Base-by-base conservation (phyloP, 164 flowering plant genomes). In the Aristolochia californica region DNA sequence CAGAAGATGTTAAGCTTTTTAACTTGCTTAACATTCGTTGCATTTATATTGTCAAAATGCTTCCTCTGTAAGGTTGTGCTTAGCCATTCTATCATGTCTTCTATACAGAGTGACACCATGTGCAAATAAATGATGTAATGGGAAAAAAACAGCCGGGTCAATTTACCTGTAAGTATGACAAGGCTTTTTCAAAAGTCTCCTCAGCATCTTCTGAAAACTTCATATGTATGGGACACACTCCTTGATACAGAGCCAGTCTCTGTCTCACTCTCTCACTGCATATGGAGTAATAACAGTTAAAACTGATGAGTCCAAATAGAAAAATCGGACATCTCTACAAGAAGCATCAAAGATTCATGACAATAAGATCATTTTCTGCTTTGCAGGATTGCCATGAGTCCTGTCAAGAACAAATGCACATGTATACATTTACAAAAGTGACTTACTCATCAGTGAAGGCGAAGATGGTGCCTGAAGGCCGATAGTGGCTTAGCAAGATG, bases 401-500 rank as follows among this genome's bases (percentile, higher is more conserved):
- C n/a, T 45, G 2, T 45, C 20, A 18, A 45, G n/a, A n/a, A n/a
- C 16, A 45, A 18, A 12, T 5, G 18, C 13, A 20, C 22, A 0
- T 17, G 22, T 4, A n/a, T n/a, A 1, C 50, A 47, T 47, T 47
- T 59, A 18, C 9, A 55, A 15, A 44, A 49, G 48, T n/a, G 26
- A 53, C 64, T 0, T 58, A 93, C 99, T 89, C 93, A 66, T 89
- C 81, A 57, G 98, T 93, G 67, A 93, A 89, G 53, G 98, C 98
- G 71, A 78, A 93, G 56, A 89, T 85, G 15, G 97, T 87, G 72
- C 97, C 95, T 61, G 88, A 83, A 66, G 99, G 99, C 43, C 97
- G 87, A 68, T 80, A 93, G 65, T 87, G 97, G 72, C 99, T 93
- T 59, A 93, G 71, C 12, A 93, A 73, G 56, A 85, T 82, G 44